A percentile compares a stretch with the other conserved stretches of the same genome.
phyloP scores from a whole-genome alignment of 208 protist genomes.

The Angomonas ambiguus region DNA sequence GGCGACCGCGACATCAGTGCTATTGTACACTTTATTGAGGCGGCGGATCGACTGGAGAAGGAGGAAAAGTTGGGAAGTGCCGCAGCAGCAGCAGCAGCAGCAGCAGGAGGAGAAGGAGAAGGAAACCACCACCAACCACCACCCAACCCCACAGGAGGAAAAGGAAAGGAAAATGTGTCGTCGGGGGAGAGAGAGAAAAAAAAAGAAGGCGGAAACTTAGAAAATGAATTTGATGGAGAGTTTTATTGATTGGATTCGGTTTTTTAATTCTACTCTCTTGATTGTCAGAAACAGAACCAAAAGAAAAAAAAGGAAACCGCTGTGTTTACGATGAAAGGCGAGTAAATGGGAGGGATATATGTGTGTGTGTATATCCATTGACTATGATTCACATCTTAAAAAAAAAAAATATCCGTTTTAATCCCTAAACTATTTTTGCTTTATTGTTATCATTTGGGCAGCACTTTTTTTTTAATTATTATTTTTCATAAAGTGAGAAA shows the following conservation, averaged over 20 bases:
- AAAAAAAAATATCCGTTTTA: background rate
- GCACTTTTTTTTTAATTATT: no score
- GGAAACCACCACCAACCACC: no score
- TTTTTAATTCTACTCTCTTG: no score
- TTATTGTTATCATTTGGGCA: background rate
- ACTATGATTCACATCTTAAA: background rate
- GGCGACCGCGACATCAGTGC: slow-evolving; percentile 72
- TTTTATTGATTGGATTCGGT: background rate
- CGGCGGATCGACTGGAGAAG: slow-evolving; percentile 32
- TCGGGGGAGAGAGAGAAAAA: background rate
- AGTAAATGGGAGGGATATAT: no score
- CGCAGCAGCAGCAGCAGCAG: background rate
- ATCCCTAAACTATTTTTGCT: background rate
- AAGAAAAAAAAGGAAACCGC: slow-evolving; percentile 2
- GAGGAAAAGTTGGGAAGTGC: slow-evolving; percentile 29
- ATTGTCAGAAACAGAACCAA: no score
- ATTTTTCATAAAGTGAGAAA: background rate
- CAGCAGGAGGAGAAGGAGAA: background rate
- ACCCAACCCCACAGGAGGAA: no score
- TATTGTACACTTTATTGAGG: slow-evolving; percentile 78
- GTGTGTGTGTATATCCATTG: no score
- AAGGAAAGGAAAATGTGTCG: no score
- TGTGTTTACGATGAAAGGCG: background rate
- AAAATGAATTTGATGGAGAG: slow-evolving; percentile 4
- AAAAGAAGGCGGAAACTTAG: background rate